Conservation (phyloP, 176 grass and related monocot species). For the Ampelocalamus luodianensis region DNA sequence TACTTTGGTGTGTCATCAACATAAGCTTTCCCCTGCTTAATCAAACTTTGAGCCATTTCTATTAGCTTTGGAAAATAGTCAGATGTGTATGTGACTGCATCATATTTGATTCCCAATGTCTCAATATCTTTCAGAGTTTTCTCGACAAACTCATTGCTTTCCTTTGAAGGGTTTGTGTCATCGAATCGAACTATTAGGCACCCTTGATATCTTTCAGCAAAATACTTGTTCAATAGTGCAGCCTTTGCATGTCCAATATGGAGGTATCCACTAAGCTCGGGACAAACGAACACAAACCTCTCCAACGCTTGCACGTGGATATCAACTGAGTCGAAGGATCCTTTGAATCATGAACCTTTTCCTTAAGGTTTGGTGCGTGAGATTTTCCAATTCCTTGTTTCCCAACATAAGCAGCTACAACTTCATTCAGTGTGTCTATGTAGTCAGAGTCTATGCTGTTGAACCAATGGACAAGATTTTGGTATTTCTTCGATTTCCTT, state of each 20-base stretch:
- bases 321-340: conserved; percentile 54
- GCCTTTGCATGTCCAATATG: conserved; percentile 95
- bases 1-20: conserved; percentile 83
- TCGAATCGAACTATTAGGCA: conserved; percentile 76
- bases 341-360: conserved; percentile 46
- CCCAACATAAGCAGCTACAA: conserved; percentile 65
- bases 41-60: conserved; percentile 74
- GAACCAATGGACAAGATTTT: conserved; percentile 77
- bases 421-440: conserved; percentile 47
- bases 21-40: conserved; percentile 81
- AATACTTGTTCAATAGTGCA: conserved; percentile 85
- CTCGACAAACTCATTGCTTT: conserved; percentile 86
- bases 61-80: conserved; percentile 83
- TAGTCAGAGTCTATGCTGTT: conserved; percentile 61
- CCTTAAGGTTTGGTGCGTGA: conserved; percentile 64
- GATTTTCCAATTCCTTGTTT: conserved; percentile 80
- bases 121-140: conserved; percentile 86
- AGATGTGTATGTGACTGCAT: conserved; percentile 85
- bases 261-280: conserved; percentile 87
- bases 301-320: conserved; percentile 79
- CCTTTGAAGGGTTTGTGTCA: conserved; percentile 92
- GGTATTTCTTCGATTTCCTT: conserved; percentile 77
- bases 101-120: conserved; percentile 75
- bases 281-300: conserved; percentile 78
- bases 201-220: conserved; percentile 76